Base-by-base conservation (phyloP, 148 eudicot species). In the Nyssa sinensis region DNA sequence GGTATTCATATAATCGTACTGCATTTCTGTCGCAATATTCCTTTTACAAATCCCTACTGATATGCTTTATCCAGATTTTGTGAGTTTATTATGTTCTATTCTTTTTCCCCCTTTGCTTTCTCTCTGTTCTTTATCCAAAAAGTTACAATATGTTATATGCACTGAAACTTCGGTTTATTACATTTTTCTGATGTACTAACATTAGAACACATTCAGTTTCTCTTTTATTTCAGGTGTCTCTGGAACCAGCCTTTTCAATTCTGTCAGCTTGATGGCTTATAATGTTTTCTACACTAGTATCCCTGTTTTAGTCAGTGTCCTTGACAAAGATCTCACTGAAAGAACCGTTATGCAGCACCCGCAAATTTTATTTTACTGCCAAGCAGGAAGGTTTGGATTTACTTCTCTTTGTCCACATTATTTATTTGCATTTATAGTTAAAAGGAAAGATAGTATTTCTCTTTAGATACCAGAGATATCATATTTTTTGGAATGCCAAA, bases 251-350 rank as follows among this genome's bases (percentile, higher is more conserved):
- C 94, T 94, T 69, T 94, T 94, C 88, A 94, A 94, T 71, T 92
- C 98, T 72, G 93, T 94, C 79, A 94, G 98, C 79, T 83, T 94
- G 88, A 92, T 94, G 98, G 97, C 96, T 70, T 94, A 94, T 75
- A 94, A 94, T 83, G 97, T 92, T 57, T 92, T 94, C 87, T 94
- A 94, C 86, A 92, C 98, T n/a, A 94, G 98, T 80, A 80, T 90
- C 67, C 98, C 98, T 70, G 98, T 94, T 82, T 77, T 92, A 71
- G 93, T 83, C 55, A 90, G 94, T 84, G 91, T 86, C 74, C 95
- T 94, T 62, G 97, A 94, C 87, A 94, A 94, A 84, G 98, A 94
- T 84, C 88, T 94, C 73, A 90, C 88, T 80, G 98, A 94, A 83
- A 81, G 81, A 70, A 92, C 98, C 5, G 98, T 94, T 71, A 88